These are phyloP conservation scores for Kuraishia capsulata DNA, from an alignment of 805 yeast genomes.

Conservation along the genomic window DNA sequence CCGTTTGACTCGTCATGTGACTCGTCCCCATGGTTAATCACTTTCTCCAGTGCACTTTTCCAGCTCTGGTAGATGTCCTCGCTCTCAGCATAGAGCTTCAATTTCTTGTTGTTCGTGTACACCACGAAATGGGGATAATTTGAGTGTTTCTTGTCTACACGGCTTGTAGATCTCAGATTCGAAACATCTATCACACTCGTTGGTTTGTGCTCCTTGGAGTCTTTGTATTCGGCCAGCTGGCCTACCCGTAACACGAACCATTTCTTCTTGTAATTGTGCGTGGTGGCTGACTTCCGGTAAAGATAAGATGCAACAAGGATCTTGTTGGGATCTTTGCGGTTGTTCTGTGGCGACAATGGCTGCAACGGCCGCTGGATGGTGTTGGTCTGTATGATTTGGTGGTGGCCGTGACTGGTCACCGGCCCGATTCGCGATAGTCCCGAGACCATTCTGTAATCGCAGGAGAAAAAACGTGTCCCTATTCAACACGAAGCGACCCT, in stretches of 20 bases:
- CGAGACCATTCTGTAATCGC: no score
- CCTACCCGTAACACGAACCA: slow-evolving; percentile 31
- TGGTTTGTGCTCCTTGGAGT: slow-evolving; percentile 27
- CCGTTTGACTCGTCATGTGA: slow-evolving; percentile 9
- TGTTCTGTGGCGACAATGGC: background rate
- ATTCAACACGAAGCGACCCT: no score
- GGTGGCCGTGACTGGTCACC: background rate
- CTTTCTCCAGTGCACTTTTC: slow-evolving; percentile 4
- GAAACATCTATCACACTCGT: slow-evolving; percentile 20
- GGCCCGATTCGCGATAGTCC: no score
- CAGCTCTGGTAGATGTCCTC: slow-evolving; percentile 4
- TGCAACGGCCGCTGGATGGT: background rate
- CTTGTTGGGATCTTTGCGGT: slow-evolving; percentile 8
- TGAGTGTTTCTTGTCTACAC: slow-evolving; percentile 3
- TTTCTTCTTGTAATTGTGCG: slow-evolving; percentile 27
- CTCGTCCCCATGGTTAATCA: no score
- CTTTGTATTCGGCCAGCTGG: slow-evolving; percentile 30
- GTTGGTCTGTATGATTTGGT: background rate
- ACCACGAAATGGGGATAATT: slow-evolving; percentile 4
- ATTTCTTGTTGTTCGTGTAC: slow-evolving; percentile 6
- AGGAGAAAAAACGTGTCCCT: no score
- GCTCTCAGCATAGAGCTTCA: slow-evolving; percentile 10
- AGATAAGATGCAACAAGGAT: slow-evolving; percentile 19
- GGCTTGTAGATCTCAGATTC: slow-evolving; percentile 13
- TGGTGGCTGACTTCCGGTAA: slow-evolving; percentile 21